Base-by-base conservation (phyloP, 2,329 filamentous ascomycete species). In the Orbilia javanica region DNA sequence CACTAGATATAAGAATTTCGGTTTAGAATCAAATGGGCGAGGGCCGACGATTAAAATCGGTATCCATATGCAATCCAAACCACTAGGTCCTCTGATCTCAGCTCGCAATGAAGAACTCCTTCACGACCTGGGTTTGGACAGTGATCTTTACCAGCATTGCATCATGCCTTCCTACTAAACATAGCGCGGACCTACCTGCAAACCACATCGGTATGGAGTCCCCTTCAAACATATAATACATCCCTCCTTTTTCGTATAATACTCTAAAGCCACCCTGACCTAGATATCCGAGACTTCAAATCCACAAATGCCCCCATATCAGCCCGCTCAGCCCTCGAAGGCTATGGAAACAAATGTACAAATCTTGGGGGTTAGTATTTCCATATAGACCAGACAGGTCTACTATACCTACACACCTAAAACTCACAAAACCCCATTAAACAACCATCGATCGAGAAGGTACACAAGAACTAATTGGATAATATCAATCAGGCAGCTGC, bases 231-330 rank as follows among this genome's bases (percentile, higher is more conserved):
- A n/a, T n/a, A n/a, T n/a, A n/a, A n/a, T n/a, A n/a, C n/a, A 36
- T 6, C 34, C 34, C 34, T 10, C 10, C 34, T 36, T 10, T 36
- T 6, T 2, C 2, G 25, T 27, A 27, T 27, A 11, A 27, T 15
- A 15, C 13, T 18, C 13, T 20, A 4, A 20, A 44, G 4, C 4
- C 7, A n/a, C 18, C 42, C n/a, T 13, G 42, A 10, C 1, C 42
- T 36, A 57, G 52, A 39, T n/a, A 36, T 57, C 18, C 52, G 52
- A 25, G 52, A 57, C 52, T 57, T 57, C n/a, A 57, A 57, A 57
- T 57, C 52, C 29, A 15, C 52, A 34, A 57, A 57, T 10, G 5
- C 1, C 3, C 29, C 52, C 4, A 22, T 57, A 57, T 36, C 52
- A 15, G 18, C 31, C 52, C 29, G 52, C 2, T 57, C 52, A 13